Base-by-base conservation (phyloP, 495 filamentous ascomycete genomes). In the Rostrohypoxylon terebratum region DNA sequence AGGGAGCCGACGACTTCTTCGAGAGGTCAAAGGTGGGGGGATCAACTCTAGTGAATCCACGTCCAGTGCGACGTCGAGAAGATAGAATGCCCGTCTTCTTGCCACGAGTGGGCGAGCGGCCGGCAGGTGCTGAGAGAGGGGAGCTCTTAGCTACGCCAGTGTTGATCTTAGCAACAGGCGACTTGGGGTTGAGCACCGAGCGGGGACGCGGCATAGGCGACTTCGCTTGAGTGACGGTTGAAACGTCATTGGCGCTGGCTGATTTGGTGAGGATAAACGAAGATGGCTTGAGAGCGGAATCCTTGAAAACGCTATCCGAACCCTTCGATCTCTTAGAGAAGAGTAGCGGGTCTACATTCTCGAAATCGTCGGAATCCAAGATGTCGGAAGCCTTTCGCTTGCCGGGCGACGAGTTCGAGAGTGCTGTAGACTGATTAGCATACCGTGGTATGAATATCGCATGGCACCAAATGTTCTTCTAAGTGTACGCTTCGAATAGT, bases 321-420 rank as follows among this genome's bases (percentile, higher is more conserved):
- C 87, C 88, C 82, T 96, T 97, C 18, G 87, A 82, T 63, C 88
- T 81, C 83, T 92, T 91, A 23, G 93, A 86, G 75, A 89, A 88
- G 63, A 87, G 76, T 23, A 81, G 66, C 0, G 94, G 94, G 74
- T 94, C 93, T 68, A 96, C 85, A 75, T 97, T 98, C 83, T 98
- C 94, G 7, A 85, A 80, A 77, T 97, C 88, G 61, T 84, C 82
- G 16, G 87, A 83, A 33, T 87, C 82, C 1, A 76, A 47, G 34
- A 80, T 79, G 44, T 85, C 83, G 47, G 78, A 63, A 14, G 81
- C 83, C 69, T 86, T 86, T 33, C 84, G 78, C 78, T 86, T 86
- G 33, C 66, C 68, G 4, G 83, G 72, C 16, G 82, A 69, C 16
- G 63, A 62, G 13, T 33, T 66, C 36, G 81, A 66, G 62, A 85